Conservation (phyloP, 208 protist genomes). For the Blastocrithidia nonstop region DNA sequence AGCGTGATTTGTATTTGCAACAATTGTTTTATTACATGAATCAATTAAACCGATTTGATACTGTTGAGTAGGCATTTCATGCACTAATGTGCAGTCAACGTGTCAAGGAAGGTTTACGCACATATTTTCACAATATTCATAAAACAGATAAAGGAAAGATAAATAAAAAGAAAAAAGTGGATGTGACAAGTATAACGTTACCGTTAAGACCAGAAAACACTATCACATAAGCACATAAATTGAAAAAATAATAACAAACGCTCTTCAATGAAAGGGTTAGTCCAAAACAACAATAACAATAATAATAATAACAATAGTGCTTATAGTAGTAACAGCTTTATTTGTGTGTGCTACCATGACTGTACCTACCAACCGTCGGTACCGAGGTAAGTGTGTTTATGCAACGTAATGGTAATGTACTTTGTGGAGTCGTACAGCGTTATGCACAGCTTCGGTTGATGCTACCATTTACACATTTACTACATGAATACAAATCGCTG, state of each 20-base stretch:
- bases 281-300: conserved; percentile 2
- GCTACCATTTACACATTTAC: conserved; percentile 18
- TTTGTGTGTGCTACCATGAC: conserved; percentile 50
- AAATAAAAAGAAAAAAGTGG: too few relatives aligned
- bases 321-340: conserved; percentile 5
- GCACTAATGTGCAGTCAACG: conserved; percentile 25
- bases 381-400: conserved; percentile 48
- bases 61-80: conserved; percentile 22
- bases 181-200: too few relatives aligned
- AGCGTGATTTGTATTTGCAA: conserved; percentile 61
- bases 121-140: neutral
- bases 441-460: conserved; percentile 56
- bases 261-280: neutral
- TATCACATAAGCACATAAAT: too few relatives aligned
- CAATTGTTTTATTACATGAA: conserved; percentile 57
- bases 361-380: conserved; percentile 59
- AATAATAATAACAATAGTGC: neutral
- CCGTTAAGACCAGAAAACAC: too few relatives aligned
- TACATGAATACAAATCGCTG: too few relatives aligned
- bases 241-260: too few relatives aligned
- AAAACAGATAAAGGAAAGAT: too few relatives aligned
- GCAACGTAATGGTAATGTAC: conserved; percentile 22
- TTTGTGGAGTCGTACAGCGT: conserved; percentile 59
- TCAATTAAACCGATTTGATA: conserved; percentile 43
- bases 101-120: conserved; percentile 15